Evolutionary conservation across 2,329 filamentous ascomycete species (phyloP).

Genomic region (Fusarium sambucinum): DNA sequence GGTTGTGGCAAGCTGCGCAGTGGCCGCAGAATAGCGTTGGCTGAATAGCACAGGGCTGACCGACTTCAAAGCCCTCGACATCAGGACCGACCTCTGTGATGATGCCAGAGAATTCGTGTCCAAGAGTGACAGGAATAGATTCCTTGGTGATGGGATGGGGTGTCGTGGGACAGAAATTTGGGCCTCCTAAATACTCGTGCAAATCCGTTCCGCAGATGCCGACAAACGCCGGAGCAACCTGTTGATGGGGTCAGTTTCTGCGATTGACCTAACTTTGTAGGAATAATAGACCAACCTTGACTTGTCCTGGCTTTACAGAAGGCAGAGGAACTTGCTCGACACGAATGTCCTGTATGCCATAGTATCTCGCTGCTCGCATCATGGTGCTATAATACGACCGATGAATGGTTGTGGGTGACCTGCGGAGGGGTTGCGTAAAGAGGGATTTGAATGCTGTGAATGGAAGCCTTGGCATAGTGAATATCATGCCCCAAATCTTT

Average conservation of each 20-base stretch:
- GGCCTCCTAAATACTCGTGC: slow-evolving; percentile 51
- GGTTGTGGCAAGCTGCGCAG: slow-evolving; percentile 66
- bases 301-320: slow-evolving; percentile 61
- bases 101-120: slow-evolving; percentile 74
- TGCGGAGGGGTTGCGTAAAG: slow-evolving; percentile 1
- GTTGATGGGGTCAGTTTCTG: neutral
- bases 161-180: slow-evolving; percentile 57
- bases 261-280: fast-evolving
- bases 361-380: slow-evolving; percentile 68
- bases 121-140: slow-evolving; percentile 69
- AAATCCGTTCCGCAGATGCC: slow-evolving; percentile 63
- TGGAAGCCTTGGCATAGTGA: slow-evolving; percentile 11
- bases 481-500: neutral
- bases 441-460: neutral
- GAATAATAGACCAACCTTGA: slow-evolving; percentile 48
- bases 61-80: slow-evolving; percentile 61
- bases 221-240: slow-evolving; percentile 54
- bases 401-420: neutral
- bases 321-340: slow-evolving; percentile 64
- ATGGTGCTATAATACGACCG: slow-evolving; percentile 51
- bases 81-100: slow-evolving; percentile 68
- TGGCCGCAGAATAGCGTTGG: slow-evolving; percentile 69
- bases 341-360: slow-evolving; percentile 67
- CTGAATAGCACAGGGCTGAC: slow-evolving; percentile 69
- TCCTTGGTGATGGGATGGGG: slow-evolving; percentile 71